Conservation (phyloP, 768 basidiomycete species). For the Amanita brunnescens region DNA sequence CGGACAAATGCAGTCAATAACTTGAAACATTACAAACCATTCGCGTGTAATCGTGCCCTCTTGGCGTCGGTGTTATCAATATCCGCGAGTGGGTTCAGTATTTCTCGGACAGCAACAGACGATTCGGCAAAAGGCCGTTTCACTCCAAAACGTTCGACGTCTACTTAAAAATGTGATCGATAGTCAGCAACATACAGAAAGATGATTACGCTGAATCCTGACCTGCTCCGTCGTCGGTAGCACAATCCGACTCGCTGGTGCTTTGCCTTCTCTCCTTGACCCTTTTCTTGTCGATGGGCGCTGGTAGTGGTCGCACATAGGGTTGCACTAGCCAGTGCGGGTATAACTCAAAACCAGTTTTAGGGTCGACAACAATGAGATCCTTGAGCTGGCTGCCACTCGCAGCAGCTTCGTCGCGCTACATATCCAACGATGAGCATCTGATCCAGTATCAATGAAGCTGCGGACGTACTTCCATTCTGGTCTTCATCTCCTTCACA, state of each 20-base stretch:
- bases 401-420: slow-evolving; percentile 42
- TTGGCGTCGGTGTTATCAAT: not conserved
- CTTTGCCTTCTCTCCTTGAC: not conserved
- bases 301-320: slow-evolving; percentile 41
- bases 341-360: slow-evolving; percentile 28
- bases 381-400: slow-evolving; percentile 19
- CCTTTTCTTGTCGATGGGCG: not conserved
- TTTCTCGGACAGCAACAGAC: not conserved
- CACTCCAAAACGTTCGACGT: not conserved
- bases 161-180: no score
- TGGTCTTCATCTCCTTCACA: slow-evolving; percentile 47
- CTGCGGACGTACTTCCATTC: slow-evolving; percentile 34
- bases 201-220: not conserved
- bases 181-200: not conserved
- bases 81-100: not conserved
- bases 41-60: not conserved
- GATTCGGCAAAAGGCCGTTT: not conserved
- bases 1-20: no score
- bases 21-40: not conserved
- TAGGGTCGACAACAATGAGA: slow-evolving; percentile 23
- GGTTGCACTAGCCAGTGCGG: slow-evolving; percentile 53
- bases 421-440: not conserved
- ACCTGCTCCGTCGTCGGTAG: not conserved
- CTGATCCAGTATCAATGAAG: slow-evolving; percentile 7
- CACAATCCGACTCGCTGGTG: not conserved